Evolutionary conservation across 2,329 filamentous ascomycete species (phyloP).

Genomic region (Ustilaginoidea virens): DNA sequence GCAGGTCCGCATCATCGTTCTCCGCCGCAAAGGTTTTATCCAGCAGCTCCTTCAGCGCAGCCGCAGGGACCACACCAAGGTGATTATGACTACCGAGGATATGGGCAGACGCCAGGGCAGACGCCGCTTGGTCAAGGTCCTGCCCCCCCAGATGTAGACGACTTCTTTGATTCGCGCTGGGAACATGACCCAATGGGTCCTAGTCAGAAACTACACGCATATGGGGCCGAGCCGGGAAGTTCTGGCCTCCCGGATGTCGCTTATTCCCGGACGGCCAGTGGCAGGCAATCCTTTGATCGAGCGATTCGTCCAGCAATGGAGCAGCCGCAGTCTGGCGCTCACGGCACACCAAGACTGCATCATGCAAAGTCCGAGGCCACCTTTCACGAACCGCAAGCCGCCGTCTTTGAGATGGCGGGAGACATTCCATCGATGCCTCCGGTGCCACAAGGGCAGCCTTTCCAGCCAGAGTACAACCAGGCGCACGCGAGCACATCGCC

Average conservation of each 20-base stretch:
- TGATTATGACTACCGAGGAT: slow-evolving; percentile 18
- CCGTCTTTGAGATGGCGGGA: slow-evolving; percentile 58
- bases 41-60: slow-evolving; percentile 21
- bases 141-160: slow-evolving; percentile 20
- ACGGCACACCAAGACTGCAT: slow-evolving; percentile 36
- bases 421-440: slow-evolving; percentile 43
- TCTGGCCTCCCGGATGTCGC: slow-evolving; percentile 25
- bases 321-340: slow-evolving; percentile 32
- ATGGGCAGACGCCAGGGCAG: slow-evolving; percentile 13
- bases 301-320: slow-evolving; percentile 25
- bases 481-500: slow-evolving; percentile 10
- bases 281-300: slow-evolving; percentile 33
- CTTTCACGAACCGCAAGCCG: slow-evolving; percentile 46
- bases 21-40: slow-evolving; percentile 37
- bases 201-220: slow-evolving; percentile 10
- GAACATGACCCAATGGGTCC: slow-evolving; percentile 23
- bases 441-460: slow-evolving; percentile 20
- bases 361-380: slow-evolving; percentile 54
- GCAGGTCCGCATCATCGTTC: slow-evolving; percentile 34
- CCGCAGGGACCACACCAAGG: slow-evolving; percentile 18
- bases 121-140: background rate
- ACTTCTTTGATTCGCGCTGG: slow-evolving; percentile 42
- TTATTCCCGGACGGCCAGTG: slow-evolving; percentile 18
- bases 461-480: slow-evolving; percentile 11
- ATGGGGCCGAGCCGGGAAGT: slow-evolving; percentile 9